These are phyloP conservation scores for Podila minutissima DNA, from an alignment of 192 early-diverging fungal genomes.

Conservation along the genomic window DNA sequence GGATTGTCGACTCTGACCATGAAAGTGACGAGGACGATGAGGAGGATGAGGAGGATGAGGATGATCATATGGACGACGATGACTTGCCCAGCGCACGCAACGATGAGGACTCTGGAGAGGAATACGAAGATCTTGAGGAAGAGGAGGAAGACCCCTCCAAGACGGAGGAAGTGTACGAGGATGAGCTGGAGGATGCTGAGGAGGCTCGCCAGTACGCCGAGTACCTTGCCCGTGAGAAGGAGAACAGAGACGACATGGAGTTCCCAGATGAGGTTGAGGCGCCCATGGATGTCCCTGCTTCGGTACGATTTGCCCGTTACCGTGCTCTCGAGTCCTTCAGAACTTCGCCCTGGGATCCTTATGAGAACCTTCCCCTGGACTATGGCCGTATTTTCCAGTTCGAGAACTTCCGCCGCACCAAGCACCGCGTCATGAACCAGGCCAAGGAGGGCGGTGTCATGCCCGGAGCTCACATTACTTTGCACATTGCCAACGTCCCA, in stretches of 20 bases:
- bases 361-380: conserved; percentile 97
- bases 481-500: conserved; percentile 78
- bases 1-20: conserved; percentile 90
- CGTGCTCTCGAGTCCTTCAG: conserved; percentile 95
- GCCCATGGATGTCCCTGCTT: conserved; percentile 84
- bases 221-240: conserved; percentile 72
- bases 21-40: conserved; percentile 69
- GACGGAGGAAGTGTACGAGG: conserved; percentile 54
- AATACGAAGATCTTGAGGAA: conserved; percentile 54
- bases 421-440: conserved; percentile 74
- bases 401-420: conserved; percentile 85
- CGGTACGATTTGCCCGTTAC: conserved; percentile 91
- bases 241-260: conserved; percentile 78
- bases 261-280: conserved; percentile 99
- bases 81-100: conserved; percentile 52
- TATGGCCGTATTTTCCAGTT: conserved; percentile 98
- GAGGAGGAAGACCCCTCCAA: conserved; percentile 43
- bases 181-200: conserved; percentile 64
- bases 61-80: conserved; percentile 54
- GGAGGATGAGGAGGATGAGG: conserved; percentile 65
- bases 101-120: conserved; percentile 56
- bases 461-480: conserved; percentile 77
- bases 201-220: conserved; percentile 61
- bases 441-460: conserved; percentile 60
- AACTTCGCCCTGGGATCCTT: conserved; percentile 97